Evolutionary conservation across 768 basidiomycete species (phyloP).

Genomic region (Dacryopinax spathularia): DNA sequence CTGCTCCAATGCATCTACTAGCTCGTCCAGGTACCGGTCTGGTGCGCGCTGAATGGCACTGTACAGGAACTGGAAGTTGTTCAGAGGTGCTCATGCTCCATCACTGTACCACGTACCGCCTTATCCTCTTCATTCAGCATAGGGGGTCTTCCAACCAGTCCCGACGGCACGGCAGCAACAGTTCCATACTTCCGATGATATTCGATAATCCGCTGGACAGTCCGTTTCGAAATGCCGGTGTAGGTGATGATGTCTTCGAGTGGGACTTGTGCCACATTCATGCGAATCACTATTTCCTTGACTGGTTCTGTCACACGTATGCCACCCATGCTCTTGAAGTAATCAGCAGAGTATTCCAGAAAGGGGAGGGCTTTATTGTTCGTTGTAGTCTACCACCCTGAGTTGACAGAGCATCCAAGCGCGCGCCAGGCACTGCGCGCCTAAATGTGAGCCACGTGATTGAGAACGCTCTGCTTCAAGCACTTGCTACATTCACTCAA

Average conservation of each 20-base stretch:
- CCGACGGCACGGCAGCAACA: background rate
- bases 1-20: background rate
- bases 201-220: background rate
- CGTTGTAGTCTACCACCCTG: no score
- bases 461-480: background rate
- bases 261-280: background rate
- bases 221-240: background rate
- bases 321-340: background rate
- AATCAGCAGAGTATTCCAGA: no score
- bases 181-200: background rate
- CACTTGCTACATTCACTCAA: background rate
- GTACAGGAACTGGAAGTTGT: background rate
- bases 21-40: conserved; percentile 8
- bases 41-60: background rate
- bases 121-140: background rate
- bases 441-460: background rate
- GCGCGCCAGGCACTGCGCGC: background rate
- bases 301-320: background rate
- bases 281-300: background rate
- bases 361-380: no score
- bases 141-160: background rate
- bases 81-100: background rate
- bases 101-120: background rate
- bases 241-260: conserved; percentile 3
- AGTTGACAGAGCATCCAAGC: background rate